These are phyloP conservation scores for Crithidia brevicula DNA, from an alignment of 208 protist genomes.

Conservation along the genomic window DNA sequence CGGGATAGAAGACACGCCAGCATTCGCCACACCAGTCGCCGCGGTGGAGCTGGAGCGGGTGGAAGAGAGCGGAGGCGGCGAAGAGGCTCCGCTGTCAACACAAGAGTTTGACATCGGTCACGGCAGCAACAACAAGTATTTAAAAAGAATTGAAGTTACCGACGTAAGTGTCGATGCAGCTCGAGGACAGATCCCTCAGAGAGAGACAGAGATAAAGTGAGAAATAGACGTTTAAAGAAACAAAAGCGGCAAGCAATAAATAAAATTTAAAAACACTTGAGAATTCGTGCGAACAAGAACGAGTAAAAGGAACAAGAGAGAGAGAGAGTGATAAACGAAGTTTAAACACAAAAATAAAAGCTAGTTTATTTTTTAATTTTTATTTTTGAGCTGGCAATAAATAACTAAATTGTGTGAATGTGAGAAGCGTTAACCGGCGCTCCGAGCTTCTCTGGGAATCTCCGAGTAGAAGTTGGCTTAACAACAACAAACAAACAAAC, in stretches of 20 bases:
- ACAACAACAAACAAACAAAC: too few relatives aligned
- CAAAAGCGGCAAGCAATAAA: conserved; percentile 3
- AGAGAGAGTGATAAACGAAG: background rate
- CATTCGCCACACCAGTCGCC: background rate
- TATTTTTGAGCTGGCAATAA: too few relatives aligned
- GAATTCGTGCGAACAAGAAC: background rate
- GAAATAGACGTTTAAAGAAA: background rate
- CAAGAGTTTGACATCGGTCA: conserved; percentile 8
- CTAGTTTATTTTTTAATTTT: too few relatives aligned
- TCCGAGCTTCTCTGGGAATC: too few relatives aligned
- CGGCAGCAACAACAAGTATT: background rate
- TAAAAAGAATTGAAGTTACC: too few relatives aligned
- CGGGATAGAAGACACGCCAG: too few relatives aligned
- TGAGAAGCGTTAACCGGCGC: too few relatives aligned
- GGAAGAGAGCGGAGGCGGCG: conserved; percentile 13
- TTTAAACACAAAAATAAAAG: too few relatives aligned
- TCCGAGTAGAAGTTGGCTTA: too few relatives aligned
- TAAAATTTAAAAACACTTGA: background rate
- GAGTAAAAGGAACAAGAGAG: background rate
- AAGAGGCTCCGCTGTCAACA: conserved; percentile 9
- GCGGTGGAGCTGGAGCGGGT: background rate
- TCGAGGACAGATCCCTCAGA: conserved; percentile 3
- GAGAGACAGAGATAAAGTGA: conserved; percentile 7
- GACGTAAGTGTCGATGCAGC: background rate
- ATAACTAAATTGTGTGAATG: too few relatives aligned